Conservation (phyloP, 208 protist genomes). For the Leishmania braziliensis region DNA sequence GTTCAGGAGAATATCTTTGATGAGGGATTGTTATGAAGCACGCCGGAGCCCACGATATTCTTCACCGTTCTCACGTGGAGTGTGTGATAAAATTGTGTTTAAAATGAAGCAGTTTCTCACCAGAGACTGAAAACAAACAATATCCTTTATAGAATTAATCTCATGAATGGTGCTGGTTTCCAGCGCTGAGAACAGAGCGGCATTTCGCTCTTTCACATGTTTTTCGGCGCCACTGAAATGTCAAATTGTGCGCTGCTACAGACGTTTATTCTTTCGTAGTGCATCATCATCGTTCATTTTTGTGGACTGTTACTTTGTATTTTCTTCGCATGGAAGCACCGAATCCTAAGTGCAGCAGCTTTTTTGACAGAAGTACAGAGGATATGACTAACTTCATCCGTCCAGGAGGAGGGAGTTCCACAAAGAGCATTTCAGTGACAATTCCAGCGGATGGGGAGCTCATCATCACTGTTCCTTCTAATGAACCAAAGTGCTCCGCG, state of each 20-base stretch:
- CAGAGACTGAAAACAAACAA: neutral
- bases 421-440: constrained; percentile 21
- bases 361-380: neutral
- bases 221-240: neutral
- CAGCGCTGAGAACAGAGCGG: neutral
- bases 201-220: neutral
- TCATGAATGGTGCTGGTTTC: neutral
- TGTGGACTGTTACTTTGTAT: neutral
- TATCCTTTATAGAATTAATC: neutral
- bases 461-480: constrained; percentile 52
- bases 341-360: neutral
- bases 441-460: constrained; percentile 64
- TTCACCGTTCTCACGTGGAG: too few species aligned
- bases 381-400: constrained; percentile 17
- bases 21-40: neutral
- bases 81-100: too few species aligned
- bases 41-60: neutral
- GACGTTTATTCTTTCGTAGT: neutral
- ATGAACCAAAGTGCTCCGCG: constrained; percentile 51
- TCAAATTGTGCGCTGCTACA: neutral
- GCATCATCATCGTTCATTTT: neutral
- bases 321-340: neutral
- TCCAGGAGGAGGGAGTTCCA: neutral
- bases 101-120: neutral
- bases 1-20: neutral